Percentiles rank a stretch among this genome's conserved stretches.
Evolutionary conservation across 1,139 yeast species (phyloP).

Genomic region (Protomyces arabidopsidicola): DNA sequence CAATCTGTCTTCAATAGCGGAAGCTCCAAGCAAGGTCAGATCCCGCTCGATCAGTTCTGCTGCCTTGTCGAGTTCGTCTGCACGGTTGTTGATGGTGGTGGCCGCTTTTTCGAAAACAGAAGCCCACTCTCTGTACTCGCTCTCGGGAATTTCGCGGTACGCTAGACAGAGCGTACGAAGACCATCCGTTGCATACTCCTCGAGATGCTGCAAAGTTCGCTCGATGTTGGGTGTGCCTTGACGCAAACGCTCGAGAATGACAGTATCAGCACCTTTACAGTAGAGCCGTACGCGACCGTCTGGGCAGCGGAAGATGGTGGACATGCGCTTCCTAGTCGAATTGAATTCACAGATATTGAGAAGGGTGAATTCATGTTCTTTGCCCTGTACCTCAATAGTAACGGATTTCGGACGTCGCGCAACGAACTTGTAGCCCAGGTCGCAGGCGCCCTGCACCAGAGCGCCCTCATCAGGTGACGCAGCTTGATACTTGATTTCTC

Average conservation of each 20-base stretch:
- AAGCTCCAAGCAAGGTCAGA: slow-evolving; percentile 82
- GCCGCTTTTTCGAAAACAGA: slow-evolving; percentile 68
- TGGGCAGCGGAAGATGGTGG: slow-evolving; percentile 88
- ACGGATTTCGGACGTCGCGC: slow-evolving; percentile 84
- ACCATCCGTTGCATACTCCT: slow-evolving; percentile 96
- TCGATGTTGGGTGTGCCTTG: slow-evolving; percentile 74
- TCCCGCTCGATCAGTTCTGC: slow-evolving; percentile 81
- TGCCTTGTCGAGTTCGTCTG: slow-evolving; percentile 71
- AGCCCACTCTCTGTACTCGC: slow-evolving; percentile 66
- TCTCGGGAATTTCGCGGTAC: slow-evolving; percentile 69
- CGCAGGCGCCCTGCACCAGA: slow-evolving; percentile 91
- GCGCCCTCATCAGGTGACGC: slow-evolving; percentile 99
- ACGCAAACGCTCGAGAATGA: slow-evolving; percentile 76
- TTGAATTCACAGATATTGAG: slow-evolving; percentile 93
- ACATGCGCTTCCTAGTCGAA: slow-evolving; percentile 96
- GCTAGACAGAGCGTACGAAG: slow-evolving; percentile 92
- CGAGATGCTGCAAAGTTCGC: slow-evolving; percentile 79
- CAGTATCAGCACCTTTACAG: slow-evolving; percentile 98
- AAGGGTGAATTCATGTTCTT: slow-evolving; percentile 62
- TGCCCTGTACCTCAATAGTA: slow-evolving; percentile 53
- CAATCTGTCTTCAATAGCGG: slow-evolving; percentile 95
- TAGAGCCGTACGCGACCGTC: slow-evolving; percentile 85
- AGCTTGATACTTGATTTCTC: slow-evolving; percentile 80
- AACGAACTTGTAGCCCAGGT: slow-evolving; percentile 74
- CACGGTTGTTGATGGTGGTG: slow-evolving; percentile 69